Conservation (phyloP, 2,329 filamentous ascomycete genomes). For the Penicillium hordei region DNA sequence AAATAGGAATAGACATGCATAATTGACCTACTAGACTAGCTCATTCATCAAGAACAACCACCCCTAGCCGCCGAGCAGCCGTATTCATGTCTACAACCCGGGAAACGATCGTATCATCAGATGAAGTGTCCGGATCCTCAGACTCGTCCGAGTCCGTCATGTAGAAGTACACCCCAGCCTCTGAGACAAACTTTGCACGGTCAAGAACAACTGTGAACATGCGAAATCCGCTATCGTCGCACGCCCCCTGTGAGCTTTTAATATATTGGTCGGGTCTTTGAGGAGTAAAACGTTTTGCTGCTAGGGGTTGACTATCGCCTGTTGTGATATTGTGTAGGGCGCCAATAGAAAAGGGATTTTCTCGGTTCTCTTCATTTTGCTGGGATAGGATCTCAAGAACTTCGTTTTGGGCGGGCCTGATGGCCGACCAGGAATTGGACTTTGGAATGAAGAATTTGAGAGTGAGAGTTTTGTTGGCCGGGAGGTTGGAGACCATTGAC, state of each 20-base stretch:
- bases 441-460: slow-evolving; percentile 19
- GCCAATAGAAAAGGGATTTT: slow-evolving; percentile 8
- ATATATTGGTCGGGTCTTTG: background rate
- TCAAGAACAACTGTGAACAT: slow-evolving; percentile 18
- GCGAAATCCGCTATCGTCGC: background rate
- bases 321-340: slow-evolving; percentile 8
- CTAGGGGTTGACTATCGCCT: too few relatives aligned
- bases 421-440: slow-evolving; percentile 16
- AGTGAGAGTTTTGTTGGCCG: slow-evolving; percentile 8
- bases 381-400: slow-evolving; percentile 6
- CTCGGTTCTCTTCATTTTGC: background rate
- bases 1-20: too few relatives aligned
- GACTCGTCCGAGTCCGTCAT: too few relatives aligned
- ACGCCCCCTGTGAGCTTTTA: too few relatives aligned
- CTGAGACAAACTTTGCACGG: slow-evolving; percentile 13
- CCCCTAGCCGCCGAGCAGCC: slow-evolving; percentile 13
- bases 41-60: slow-evolving; percentile 12
- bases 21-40: background rate
- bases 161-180: slow-evolving; percentile 18
- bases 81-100: slow-evolving; percentile 10
- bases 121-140: too few relatives aligned
- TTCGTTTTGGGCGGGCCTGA: slow-evolving; percentile 11
- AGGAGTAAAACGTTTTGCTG: too few relatives aligned
- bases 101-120: slow-evolving; percentile 9
- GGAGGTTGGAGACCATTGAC: slow-evolving; percentile 7